These are phyloP conservation scores for Dimocarpus longan DNA, from an alignment of 345 rosid species.

Conservation along the genomic window DNA sequence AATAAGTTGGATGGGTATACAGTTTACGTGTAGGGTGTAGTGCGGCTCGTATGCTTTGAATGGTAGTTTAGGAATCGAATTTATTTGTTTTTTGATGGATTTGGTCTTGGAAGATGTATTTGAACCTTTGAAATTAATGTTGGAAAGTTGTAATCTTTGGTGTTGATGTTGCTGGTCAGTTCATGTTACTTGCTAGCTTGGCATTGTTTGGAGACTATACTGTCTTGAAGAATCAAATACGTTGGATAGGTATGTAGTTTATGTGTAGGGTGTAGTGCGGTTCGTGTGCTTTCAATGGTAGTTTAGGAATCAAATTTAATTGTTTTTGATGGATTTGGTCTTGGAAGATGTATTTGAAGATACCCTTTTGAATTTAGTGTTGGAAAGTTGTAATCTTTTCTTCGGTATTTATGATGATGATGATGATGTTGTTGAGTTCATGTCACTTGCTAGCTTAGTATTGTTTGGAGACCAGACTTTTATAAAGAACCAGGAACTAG, in stretches of 20 bases:
- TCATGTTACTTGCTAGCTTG: no score
- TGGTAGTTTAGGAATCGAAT: no score
- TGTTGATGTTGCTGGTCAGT: background rate
- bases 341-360: background rate
- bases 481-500: background rate
- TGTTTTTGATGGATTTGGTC: no score
- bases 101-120: no score
- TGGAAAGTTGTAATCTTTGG: background rate
- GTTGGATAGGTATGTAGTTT: background rate
- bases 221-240: background rate
- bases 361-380: background rate
- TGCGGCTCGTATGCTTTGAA: no score
- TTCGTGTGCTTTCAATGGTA: no score
- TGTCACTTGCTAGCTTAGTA: background rate
- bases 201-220: background rate
- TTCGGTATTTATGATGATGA: background rate
- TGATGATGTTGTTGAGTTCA: background rate
- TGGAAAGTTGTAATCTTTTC: background rate
- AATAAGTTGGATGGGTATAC: no score
- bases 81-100: no score
- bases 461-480: background rate
- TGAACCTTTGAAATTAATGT: background rate
- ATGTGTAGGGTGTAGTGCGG: no score
- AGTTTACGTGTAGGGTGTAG: no score
- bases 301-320: no score